Conservation (phyloP, 106 monocot genomes). For the Dendrobium nobile region DNA sequence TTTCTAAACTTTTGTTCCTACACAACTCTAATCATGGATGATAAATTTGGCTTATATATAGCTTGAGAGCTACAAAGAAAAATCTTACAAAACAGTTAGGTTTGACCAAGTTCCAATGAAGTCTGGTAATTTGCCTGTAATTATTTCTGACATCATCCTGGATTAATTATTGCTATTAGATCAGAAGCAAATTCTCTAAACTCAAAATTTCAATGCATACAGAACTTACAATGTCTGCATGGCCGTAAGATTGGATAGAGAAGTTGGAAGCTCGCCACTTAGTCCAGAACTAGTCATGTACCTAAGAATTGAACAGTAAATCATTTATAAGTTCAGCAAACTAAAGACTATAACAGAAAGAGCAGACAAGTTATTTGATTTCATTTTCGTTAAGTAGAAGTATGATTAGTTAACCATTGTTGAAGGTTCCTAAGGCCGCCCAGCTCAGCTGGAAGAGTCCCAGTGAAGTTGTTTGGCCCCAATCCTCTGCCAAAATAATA, state of each 20-base stretch:
- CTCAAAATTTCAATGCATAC: background rate
- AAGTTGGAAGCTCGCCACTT: conserved; percentile 47
- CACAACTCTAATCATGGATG: background rate
- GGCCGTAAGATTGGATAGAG: conserved; percentile 41
- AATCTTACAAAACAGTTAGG: conserved; percentile 51
- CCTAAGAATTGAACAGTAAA: conserved; percentile 20
- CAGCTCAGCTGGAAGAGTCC: conserved; percentile 22
- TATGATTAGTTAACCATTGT: conserved; percentile 14
- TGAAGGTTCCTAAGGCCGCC: conserved; percentile 16
- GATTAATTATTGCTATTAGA: conserved; percentile 5
- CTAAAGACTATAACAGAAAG: background rate
- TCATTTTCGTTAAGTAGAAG: background rate
- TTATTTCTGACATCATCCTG: conserved; percentile 66
- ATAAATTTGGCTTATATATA: too few relatives aligned
- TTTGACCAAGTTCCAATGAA: conserved; percentile 49
- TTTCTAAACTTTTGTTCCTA: background rate
- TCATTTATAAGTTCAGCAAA: background rate
- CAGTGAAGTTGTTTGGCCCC: conserved; percentile 25
- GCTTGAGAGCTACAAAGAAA: background rate
- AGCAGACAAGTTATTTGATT: background rate
- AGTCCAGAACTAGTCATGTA: conserved; percentile 50
- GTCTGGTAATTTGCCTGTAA: conserved; percentile 72
- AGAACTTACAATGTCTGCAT: conserved; percentile 36
- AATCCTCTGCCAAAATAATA: conserved; percentile 17
- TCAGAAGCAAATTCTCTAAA: background rate